Evolutionary conservation across 2,329 filamentous ascomycete species (phyloP).

Genomic region (Hypomyces perniciosus): DNA sequence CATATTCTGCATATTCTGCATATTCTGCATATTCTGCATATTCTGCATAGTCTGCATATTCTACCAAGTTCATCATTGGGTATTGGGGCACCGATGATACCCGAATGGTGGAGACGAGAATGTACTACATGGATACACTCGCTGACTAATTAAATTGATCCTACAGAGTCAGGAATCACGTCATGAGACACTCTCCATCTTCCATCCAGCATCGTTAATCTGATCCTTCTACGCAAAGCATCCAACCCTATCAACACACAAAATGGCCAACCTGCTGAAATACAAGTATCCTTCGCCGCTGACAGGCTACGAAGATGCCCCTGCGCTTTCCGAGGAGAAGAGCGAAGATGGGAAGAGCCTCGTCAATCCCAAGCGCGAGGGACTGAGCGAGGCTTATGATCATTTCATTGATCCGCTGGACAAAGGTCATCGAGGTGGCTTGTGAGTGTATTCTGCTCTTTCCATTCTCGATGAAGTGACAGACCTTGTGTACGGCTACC

Average conservation of each 20-base stretch:
- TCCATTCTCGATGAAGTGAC: not conserved
- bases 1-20: no score
- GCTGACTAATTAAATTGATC: no score
- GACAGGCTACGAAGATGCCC: constrained; percentile 50
- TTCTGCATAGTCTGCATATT: no score
- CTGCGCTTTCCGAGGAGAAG: constrained; percentile 51
- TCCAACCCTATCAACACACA: not conserved
- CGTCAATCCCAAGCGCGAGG: constrained; percentile 56
- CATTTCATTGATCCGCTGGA: constrained; percentile 62
- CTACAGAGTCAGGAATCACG: no score
- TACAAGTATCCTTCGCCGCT: constrained; percentile 24
- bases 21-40: no score
- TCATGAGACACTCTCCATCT: no score
- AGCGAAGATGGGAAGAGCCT: constrained; percentile 72
- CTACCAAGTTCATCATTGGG: no score
- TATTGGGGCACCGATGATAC: no score
- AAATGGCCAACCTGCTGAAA: constrained; percentile 6
- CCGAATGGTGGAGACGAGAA: no score
- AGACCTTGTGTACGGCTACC: not conserved
- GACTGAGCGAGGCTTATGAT: constrained; percentile 62
- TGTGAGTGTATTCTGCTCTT: constrained; percentile 42
- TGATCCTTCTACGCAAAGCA: no score
- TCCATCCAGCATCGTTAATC: no score
- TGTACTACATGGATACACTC: no score
- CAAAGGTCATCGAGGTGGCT: constrained; percentile 62